phyloP scores from a whole-genome alignment of 1,139 yeast genomes.

The Geotrichum phurueaensis region DNA sequence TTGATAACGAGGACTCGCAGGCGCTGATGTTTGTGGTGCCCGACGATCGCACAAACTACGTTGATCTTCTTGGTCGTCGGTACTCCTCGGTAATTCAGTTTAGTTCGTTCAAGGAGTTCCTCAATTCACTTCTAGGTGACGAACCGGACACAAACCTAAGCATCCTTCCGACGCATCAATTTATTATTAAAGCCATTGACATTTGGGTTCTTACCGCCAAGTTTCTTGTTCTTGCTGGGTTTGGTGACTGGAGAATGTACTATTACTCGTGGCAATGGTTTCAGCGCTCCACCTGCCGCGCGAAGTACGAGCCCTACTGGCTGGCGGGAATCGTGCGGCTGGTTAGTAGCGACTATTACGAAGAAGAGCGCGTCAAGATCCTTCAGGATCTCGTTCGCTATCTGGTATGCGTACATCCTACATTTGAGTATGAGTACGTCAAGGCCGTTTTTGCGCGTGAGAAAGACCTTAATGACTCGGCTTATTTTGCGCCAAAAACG shows the following conservation, averaged over 20 bases:
- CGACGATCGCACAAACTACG: neutral
- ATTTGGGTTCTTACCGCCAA: conserved; percentile 8
- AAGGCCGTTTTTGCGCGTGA: conserved; percentile 6
- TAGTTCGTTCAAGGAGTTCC: conserved; percentile 4
- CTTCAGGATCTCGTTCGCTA: conserved; percentile 4
- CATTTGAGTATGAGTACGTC: conserved; percentile 6
- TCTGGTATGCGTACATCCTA: conserved; percentile 7
- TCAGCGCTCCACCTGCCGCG: neutral
- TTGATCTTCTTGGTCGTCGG: neutral
- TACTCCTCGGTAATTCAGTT: conserved; percentile 1
- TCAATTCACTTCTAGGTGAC: neutral
- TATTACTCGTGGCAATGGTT: conserved; percentile 14
- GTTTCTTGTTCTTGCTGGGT: conserved; percentile 2
- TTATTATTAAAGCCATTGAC: conserved; percentile 8
- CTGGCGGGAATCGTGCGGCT: neutral
- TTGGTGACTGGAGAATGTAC: conserved; percentile 1
- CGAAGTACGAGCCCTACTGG: conserved; percentile 13
- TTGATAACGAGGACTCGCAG: conserved; percentile 10
- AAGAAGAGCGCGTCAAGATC: conserved; percentile 6
- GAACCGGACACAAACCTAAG: neutral
- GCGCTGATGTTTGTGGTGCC: conserved; percentile 10
- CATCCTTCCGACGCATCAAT: neutral
- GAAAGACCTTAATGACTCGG: neutral
- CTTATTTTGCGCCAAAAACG: neutral
- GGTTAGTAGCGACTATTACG: conserved; percentile 1